Base-by-base conservation (phyloP, 2,329 filamentous ascomycete species). In the Cercospora zeina region DNA sequence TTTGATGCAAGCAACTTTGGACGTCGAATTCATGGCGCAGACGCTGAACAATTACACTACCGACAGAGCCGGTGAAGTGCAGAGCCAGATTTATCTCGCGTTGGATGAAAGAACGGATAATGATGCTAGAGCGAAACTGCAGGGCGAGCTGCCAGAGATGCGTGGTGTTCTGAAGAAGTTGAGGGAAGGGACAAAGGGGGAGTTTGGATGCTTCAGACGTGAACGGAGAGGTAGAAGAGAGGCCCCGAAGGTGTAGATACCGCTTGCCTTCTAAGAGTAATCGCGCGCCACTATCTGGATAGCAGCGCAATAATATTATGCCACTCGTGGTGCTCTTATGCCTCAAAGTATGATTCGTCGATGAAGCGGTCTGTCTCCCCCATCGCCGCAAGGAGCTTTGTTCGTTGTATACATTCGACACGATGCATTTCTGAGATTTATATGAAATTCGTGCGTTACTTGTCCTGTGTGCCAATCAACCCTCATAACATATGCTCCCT, bases 1-100 rank as follows among this genome's bases (percentile, higher is more conserved):
- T 6, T 84, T 99, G 55, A 96, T 97, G 88, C 96, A 99, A 77
- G 96, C 96, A 1, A 99, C 95, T 0, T 85, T 99, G 1, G 95
- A 99, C 72, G 93, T 97, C 1, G 95, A 99, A 77, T 97, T 99
- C 73, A 88, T 97, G 61, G 91, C 93, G 0, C 95, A 99, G 79
- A 97, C 93, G 4, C 83, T 99, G 34, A 90, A 86, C 64, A 88
- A 93, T 69, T 99, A 96, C 76, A 95, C 91, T 0, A 95, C 91
- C 0, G 89, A 96, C 61, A 84, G 86, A 55, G 91, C 92, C 2
- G 87, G 87, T 7, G 87, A 93, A 73, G 83, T 90, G 13, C 95
- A 97, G 78, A 89, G 89, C 69, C 87, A 93, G 74, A 93, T 99
- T 53, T 99, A 97, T 76, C 86, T 95, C 67, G 91, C 95, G 73